Evolutionary conservation across 805 yeast genomes (phyloP).

Genomic region (Spathaspora boniae): DNA sequence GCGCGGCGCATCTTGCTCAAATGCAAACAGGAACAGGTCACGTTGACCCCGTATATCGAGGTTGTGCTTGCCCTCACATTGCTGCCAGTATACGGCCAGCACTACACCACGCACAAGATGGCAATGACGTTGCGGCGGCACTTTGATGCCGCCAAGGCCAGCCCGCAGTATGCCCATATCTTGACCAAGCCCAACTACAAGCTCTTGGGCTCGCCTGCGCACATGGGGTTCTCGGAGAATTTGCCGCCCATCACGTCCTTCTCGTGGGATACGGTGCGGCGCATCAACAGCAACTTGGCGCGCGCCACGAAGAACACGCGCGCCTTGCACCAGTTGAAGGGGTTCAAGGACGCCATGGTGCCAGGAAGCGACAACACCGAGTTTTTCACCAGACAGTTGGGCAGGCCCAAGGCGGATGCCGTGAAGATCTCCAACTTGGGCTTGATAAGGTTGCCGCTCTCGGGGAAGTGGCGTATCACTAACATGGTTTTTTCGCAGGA

Average conservation of each 20-base stretch:
- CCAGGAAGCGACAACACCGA: slow-evolving; percentile 16
- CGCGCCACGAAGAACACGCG: slow-evolving; percentile 18
- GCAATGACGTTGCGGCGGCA: slow-evolving; percentile 35
- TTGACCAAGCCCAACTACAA: slow-evolving; percentile 18
- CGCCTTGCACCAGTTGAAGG: slow-evolving; percentile 20
- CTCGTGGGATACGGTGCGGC: slow-evolving; percentile 29
- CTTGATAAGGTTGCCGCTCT: slow-evolving; percentile 18
- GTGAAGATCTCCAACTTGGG: slow-evolving; percentile 38
- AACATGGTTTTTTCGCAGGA: slow-evolving; percentile 36
- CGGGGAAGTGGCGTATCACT: slow-evolving; percentile 21
- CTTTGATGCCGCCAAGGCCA: slow-evolving; percentile 11
- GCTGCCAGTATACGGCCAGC: slow-evolving; percentile 25
- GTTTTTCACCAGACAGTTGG: slow-evolving; percentile 22
- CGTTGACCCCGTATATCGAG: slow-evolving; percentile 31
- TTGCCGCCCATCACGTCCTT: slow-evolving; percentile 29
- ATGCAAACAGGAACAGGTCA: slow-evolving; percentile 28
- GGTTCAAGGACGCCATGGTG: slow-evolving; percentile 17
- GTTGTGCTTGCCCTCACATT: slow-evolving; percentile 23
- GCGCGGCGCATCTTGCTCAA: slow-evolving; percentile 19
- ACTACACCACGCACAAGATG: slow-evolving; percentile 21
- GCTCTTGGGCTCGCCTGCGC: slow-evolving; percentile 32
- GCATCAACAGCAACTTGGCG: slow-evolving; percentile 17
- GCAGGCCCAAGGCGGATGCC: slow-evolving; percentile 26
- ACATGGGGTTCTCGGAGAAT: slow-evolving; percentile 27
- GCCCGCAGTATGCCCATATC: slow-evolving; percentile 15